Evolutionary conservation across 2,329 filamentous ascomycete genomes (phyloP), one percentile per base, ranked within the genome.

Genomic region (Cytospora schulzeri): DNA sequence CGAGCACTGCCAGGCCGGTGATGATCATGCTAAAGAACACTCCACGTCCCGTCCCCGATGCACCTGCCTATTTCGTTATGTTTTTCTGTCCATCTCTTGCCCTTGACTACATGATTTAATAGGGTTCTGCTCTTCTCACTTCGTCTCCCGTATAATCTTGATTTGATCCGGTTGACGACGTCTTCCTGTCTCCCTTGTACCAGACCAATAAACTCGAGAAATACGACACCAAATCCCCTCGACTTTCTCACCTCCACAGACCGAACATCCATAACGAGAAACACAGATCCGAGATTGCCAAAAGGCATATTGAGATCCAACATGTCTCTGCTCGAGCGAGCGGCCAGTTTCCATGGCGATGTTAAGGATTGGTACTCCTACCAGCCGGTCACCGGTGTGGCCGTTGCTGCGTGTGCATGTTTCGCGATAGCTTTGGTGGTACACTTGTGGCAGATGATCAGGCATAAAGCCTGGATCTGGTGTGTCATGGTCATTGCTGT

Each of bases 401-500:
- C 73, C n/a, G 68, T 63, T 11, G 68, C 73, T 6, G 65, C 67
- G 26, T 68, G 65, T 31, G 73, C 59, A 52, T 64, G 74, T n/a
- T 74, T 74, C 62, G 62, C 67, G 15, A 19, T 74, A 22, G 64
- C 68, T 31, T 67, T 72, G 22, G 3, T 72, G 3, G 67, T 70
- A 48, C 70, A 71, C 19, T 22, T 66, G 1, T 69, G 67, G 45
- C 69, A 73, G 65, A 71, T 70, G 22, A 66, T 73, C 48, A 67
- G 68, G 11, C 67, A 69, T 57, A 71, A 69, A 59, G 64, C 72
- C 6, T 74, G 72, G 71, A 69, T 73, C 17, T 75, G 73, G 73
- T 66, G 68, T 26, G 63, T 74, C 3, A 74, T 74, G 67, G 63
- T 72, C 24, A 22, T 74, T 19, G 71, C 70, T 3, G 69, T 74